Percentiles rank a stretch among this genome's conserved stretches.
These are phyloP conservation scores for Aurinia saxatilis DNA, from an alignment of 345 rosid genomes.

Conservation along the genomic window DNA sequence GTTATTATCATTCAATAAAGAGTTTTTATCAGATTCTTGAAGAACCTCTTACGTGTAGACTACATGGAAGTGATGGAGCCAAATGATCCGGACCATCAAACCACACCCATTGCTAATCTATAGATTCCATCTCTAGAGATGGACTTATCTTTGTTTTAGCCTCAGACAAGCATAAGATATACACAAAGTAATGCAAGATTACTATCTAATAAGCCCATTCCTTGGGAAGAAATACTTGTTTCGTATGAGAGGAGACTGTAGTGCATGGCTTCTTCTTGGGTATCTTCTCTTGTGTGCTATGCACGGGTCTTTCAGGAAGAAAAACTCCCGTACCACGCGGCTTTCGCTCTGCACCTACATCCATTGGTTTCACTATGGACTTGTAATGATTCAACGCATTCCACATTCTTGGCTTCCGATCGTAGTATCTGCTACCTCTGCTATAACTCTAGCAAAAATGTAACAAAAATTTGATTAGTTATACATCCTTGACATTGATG, in stretches of 20 bases:
- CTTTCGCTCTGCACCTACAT: neutral
- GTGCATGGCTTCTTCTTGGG: constrained; percentile 11
- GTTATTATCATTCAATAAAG: too few species aligned
- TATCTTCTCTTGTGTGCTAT: constrained; percentile 4
- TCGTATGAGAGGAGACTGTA: constrained; percentile 12
- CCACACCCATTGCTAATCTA: neutral
- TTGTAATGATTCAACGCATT: neutral
- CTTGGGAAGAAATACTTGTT: constrained; percentile 27
- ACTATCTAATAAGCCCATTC: constrained; percentile 27
- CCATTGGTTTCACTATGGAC: neutral
- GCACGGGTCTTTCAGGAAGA: constrained; percentile 21
- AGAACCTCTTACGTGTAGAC: too few species aligned
- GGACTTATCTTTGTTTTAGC: neutral
- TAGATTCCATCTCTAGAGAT: neutral
- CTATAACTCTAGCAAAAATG: constrained; percentile 3
- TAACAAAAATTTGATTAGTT: neutral
- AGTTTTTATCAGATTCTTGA: too few species aligned
- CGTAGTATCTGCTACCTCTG: neutral
- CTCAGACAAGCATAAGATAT: neutral
- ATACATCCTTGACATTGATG: neutral
- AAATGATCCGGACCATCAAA: neutral
- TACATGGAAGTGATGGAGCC: too few species aligned
- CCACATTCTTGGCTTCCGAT: constrained; percentile 5
- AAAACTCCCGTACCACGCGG: constrained; percentile 30
- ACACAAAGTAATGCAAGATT: neutral